Percentiles rank a stretch among this genome's conserved stretches.
These are phyloP conservation scores for Candida hispaniensis DNA, from an alignment of 805 yeast genomes.

Conservation along the genomic window DNA sequence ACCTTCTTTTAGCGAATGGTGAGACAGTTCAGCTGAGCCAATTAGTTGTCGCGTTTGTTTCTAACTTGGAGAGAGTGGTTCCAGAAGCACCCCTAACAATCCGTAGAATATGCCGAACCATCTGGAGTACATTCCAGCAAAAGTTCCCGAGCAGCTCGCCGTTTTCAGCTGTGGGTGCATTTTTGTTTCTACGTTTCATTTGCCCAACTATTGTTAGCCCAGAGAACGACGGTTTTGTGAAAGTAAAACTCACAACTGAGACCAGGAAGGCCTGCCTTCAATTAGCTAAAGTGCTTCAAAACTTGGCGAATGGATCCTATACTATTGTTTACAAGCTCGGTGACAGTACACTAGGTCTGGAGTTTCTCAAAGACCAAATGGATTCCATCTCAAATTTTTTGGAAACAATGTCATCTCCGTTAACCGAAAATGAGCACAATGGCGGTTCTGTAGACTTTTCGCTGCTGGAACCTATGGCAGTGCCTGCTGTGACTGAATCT, in stretches of 20 bases:
- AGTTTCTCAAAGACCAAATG: slow-evolving; percentile 20
- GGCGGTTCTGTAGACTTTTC: slow-evolving; percentile 4
- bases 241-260: slow-evolving; percentile 18
- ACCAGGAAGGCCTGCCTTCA: slow-evolving; percentile 21
- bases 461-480: slow-evolving; percentile 10
- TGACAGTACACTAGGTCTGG: slow-evolving; percentile 1
- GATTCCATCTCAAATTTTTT: slow-evolving; percentile 38
- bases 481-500: slow-evolving; percentile 22
- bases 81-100: slow-evolving; percentile 1
- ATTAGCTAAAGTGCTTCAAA: slow-evolving; percentile 26
- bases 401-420: background rate
- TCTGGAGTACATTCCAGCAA: slow-evolving; percentile 43
- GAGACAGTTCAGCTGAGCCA: slow-evolving; percentile 30
- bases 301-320: slow-evolving; percentile 23
- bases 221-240: slow-evolving; percentile 35
- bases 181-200: slow-evolving; percentile 57
- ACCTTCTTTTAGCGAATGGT: too few relatives aligned
- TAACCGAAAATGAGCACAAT: slow-evolving; percentile 1
- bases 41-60: slow-evolving; percentile 45
- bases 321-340: slow-evolving; percentile 21
- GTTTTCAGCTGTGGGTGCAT: slow-evolving; percentile 69
- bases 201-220: slow-evolving; percentile 84
- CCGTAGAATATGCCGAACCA: slow-evolving; percentile 49
- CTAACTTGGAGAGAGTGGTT: slow-evolving; percentile 50
- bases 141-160: slow-evolving; percentile 55